Evolutionary conservation across 345 rosid species (phyloP), one percentile per base, ranked within the genome.

Genomic region (Gossypium bickii): DNA sequence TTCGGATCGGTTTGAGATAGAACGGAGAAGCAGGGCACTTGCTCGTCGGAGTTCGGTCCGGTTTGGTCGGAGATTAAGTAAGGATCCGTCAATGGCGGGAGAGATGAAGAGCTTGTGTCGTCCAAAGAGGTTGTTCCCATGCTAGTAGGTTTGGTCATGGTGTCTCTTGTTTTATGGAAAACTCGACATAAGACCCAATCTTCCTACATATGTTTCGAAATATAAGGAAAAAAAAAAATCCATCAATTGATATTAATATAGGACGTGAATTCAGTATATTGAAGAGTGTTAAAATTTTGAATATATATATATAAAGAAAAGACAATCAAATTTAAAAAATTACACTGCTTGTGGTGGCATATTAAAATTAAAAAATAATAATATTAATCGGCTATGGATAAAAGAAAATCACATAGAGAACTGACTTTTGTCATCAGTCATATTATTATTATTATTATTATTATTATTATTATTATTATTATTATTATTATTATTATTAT

Each of bases 21-120:
- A 78, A 84, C 85, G 94, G 95, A 92, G 98, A 94, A 87, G 98
- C 98, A 92, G 97, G 97, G 85, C 90, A 90, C 97, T 85, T 86
- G 92, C 84, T 90, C 80, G 60, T 78, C 75, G 15, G 78, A 73
- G 51, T 59, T 76, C 67, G 84, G 71, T 76, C 80, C 82, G 60
- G 83, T 80, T 73, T 84, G 90, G 82, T 82, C 87, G 62, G 88
- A 88, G 71, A 78, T 82, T 82, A 87, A 83, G 90, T 81, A 87
- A 75, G 97, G 87, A 71, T 92, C 97, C 87, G 83, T 85, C 66
- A 92, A 73, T 56, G 90, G 80, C 45, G 97, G 93, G 29, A 94
- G 86, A 18, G 71, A 34, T 49, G 90, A 81, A 66, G 89, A 81
- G 81, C 84, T 80, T 58, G 87, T 78, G 81, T 86, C 84, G 29